These are phyloP conservation scores for Isabelozyma heimii DNA, from an alignment of 805 yeast genomes.

Conservation along the genomic window DNA sequence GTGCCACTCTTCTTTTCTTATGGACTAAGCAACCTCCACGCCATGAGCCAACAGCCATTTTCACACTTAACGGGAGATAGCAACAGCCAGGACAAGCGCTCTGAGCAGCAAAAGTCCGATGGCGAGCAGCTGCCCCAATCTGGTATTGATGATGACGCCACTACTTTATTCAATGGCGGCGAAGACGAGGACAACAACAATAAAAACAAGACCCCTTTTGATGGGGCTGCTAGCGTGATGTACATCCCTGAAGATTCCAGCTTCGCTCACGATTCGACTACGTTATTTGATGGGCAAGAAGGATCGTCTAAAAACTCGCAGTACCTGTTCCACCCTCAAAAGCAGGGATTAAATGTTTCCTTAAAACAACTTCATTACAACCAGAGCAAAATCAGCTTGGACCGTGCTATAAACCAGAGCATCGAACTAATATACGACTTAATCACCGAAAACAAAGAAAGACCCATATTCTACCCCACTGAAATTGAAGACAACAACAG, in stretches of 20 bases:
- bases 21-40: no score
- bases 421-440: constrained; percentile 50
- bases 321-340: background rate
- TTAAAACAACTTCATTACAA: constrained; percentile 75
- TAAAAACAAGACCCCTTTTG: background rate
- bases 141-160: background rate
- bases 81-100: no score
- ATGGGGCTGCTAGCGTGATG: constrained; percentile 17
- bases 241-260: constrained; percentile 34
- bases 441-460: constrained; percentile 50
- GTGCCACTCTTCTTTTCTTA: no score
- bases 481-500: constrained; percentile 30
- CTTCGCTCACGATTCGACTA: constrained; percentile 21
- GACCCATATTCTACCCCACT: constrained; percentile 66
- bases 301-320: constrained; percentile 15
- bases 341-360: constrained; percentile 46
- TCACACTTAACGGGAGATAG: no score
- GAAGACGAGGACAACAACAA: no score
- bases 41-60: no score
- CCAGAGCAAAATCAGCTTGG: constrained; percentile 63
- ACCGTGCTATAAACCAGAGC: constrained; percentile 56
- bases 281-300: constrained; percentile 27
- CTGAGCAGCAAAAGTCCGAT: no score
- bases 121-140: no score
- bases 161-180: background rate